phyloP scores from a whole-genome alignment of 2,329 filamentous ascomycete genomes.

The Ophiostoma pallidulum region DNA sequence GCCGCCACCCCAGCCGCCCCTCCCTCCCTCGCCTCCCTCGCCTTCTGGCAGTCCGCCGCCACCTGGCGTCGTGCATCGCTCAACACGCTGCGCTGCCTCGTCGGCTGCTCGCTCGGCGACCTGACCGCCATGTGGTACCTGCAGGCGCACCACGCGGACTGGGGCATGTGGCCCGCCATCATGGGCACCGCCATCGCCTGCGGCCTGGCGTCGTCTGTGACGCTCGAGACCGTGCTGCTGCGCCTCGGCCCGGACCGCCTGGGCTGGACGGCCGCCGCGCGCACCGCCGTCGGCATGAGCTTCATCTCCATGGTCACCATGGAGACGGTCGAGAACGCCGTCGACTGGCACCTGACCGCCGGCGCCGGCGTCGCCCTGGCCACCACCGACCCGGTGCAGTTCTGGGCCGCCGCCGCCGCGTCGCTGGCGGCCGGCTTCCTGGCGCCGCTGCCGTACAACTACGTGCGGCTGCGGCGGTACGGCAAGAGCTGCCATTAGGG shows the following conservation, averaged over 20 bases:
- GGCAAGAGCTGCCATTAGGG: constrained; percentile 40
- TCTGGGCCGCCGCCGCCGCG: constrained; percentile 42
- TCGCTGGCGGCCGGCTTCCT: constrained; percentile 36
- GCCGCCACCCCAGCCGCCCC: too few species aligned
- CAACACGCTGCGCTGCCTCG: constrained; percentile 46
- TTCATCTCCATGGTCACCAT: constrained; percentile 50
- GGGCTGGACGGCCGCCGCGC: constrained; percentile 35
- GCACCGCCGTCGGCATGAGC: constrained; percentile 49
- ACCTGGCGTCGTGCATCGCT: constrained; percentile 41
- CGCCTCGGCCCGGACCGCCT: constrained; percentile 38
- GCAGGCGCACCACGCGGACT: constrained; percentile 36
- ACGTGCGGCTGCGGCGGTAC: constrained; percentile 36
- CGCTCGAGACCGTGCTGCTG: constrained; percentile 43
- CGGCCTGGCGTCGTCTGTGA: constrained; percentile 41
- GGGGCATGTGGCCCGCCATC: constrained; percentile 34
- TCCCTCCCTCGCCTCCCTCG: not conserved
- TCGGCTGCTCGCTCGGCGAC: constrained; percentile 47
- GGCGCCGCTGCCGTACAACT: constrained; percentile 45
- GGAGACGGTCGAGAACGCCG: constrained; percentile 44
- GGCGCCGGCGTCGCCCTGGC: constrained; percentile 30
- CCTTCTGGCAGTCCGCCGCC: constrained; percentile 26
- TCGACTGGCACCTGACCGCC: constrained; percentile 47
- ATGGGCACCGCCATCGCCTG: constrained; percentile 47
- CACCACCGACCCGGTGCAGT: constrained; percentile 33
- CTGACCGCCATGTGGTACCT: constrained; percentile 48